A percentile compares a stretch with the other conserved stretches of the same genome.
phyloP scores from a whole-genome alignment of 768 basidiomycete genomes.

The Glaciozyma antarctica region DNA sequence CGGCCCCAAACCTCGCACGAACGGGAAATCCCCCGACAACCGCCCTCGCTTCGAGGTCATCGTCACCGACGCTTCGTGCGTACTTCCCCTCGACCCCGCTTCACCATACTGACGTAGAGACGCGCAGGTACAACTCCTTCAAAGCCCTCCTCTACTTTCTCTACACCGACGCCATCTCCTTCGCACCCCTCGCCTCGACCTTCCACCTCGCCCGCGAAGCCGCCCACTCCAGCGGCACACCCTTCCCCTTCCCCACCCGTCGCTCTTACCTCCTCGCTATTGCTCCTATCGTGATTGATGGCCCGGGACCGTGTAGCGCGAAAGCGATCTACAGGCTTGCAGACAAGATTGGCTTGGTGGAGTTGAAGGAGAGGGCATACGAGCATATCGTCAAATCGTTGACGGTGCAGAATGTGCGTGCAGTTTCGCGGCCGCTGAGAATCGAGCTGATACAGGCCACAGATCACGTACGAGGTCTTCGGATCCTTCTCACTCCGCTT shows the following conservation, averaged over 20 bases:
- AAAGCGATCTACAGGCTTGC: constrained; percentile 39
- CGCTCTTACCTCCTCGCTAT: constrained; percentile 22
- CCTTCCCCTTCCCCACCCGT: constrained; percentile 20
- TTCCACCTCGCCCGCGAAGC: constrained; percentile 30
- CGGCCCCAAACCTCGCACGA: background rate
- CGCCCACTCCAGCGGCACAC: background rate
- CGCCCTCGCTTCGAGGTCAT: constrained; percentile 38
- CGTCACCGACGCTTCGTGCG: constrained; percentile 37
- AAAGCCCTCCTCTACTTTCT: constrained; percentile 42
- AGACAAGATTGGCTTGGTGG: constrained; percentile 40
- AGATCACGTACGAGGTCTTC: constrained; percentile 43
- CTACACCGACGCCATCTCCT: constrained; percentile 42
- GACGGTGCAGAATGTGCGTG: constrained; percentile 37
- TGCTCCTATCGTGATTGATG: background rate
- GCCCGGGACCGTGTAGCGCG: constrained; percentile 35
- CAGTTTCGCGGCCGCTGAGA: background rate
- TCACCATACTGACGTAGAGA: background rate
- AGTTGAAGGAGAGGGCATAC: constrained; percentile 40
- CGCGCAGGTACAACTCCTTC: constrained; percentile 40
- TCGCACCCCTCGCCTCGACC: constrained; percentile 42
- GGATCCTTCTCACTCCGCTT: constrained; percentile 41
- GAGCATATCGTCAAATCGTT: constrained; percentile 41
- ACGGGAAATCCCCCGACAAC: constrained; percentile 4
- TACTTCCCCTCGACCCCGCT: background rate
- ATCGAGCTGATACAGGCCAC: background rate